Evolutionary conservation across 176 grass and related monocot species (phyloP).

Genomic region (Dendrocalamus sinicus): DNA sequence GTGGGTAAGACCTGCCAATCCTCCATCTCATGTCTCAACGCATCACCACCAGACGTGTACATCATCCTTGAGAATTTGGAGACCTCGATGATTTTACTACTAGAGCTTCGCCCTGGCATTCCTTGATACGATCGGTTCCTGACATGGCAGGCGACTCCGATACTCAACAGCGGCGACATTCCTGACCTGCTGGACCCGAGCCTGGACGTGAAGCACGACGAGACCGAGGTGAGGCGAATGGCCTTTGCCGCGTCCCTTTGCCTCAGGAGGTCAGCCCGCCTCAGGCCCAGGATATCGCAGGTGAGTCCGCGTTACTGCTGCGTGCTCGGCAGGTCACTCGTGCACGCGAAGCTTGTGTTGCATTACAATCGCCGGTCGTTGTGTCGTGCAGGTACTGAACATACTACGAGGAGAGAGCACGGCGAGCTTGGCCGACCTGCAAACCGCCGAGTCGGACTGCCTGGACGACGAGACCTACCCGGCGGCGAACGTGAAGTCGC

Average conservation of each 20-base stretch:
- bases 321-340: neutral
- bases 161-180: constrained; percentile 71
- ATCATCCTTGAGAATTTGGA: neutral
- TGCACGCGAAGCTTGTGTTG: neutral
- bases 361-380: neutral
- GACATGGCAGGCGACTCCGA: constrained; percentile 63
- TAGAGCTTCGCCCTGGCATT: neutral
- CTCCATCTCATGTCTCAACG: neutral
- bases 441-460: constrained; percentile 50
- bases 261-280: constrained; percentile 68
- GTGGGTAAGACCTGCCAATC: constrained; percentile 64
- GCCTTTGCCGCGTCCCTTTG: constrained; percentile 73
- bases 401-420: constrained; percentile 57
- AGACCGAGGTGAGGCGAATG: constrained; percentile 66
- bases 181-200: constrained; percentile 68
- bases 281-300: constrained; percentile 78
- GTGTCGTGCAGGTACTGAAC: constrained; percentile 56
- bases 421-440: constrained; percentile 31
- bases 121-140: neutral
- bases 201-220: constrained; percentile 60
- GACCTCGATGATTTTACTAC: neutral
- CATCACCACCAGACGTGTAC: neutral
- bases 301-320: constrained; percentile 23
- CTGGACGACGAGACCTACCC: constrained; percentile 84
- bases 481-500: constrained; percentile 65